phyloP scores from a whole-genome alignment of 495 filamentous ascomycete species.

The Hypoxylon perforatum region DNA sequence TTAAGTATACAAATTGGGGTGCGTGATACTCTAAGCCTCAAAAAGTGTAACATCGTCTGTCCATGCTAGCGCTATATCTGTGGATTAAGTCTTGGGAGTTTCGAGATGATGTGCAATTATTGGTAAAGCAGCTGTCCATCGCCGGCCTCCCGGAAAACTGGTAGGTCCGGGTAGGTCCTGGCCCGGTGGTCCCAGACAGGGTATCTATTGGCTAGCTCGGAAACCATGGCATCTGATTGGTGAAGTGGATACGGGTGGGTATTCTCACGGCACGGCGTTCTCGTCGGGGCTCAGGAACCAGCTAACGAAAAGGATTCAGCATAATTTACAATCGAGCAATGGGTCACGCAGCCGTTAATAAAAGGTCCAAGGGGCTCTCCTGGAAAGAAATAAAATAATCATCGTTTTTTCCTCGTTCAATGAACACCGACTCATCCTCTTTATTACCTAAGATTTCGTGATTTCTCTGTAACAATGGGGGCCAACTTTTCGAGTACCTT shows the following conservation, averaged over 20 bases:
- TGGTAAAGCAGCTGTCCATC: too few species aligned
- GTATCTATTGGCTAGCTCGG: constrained; percentile 21
- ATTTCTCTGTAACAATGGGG: constrained; percentile 22
- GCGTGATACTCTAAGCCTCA: too few species aligned
- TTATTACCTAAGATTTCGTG: background rate
- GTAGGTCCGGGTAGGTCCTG: constrained; percentile 1
- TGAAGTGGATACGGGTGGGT: background rate
- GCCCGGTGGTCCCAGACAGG: background rate
- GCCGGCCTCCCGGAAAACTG: constrained; percentile 1
- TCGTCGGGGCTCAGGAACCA: too few species aligned
- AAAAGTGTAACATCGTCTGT: too few species aligned
- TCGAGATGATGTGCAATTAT: too few species aligned
- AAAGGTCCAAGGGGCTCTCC: background rate
- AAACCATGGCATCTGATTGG: constrained; percentile 26
- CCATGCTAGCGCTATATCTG: background rate
- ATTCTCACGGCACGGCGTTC: too few species aligned
- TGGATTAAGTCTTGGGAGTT: too few species aligned
- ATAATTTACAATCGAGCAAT: background rate
- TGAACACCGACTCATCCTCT: too few species aligned
- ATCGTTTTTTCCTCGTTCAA: background rate
- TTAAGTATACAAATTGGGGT: background rate
- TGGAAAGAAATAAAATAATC: background rate
- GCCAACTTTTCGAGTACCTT: constrained; percentile 24
- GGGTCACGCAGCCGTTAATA: constrained; percentile 1
- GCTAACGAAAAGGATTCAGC: background rate